Evolutionary conservation across 306 rosid species (phyloP), one percentile per base, ranked within the genome.

Genomic region (Begonia masoniana): DNA sequence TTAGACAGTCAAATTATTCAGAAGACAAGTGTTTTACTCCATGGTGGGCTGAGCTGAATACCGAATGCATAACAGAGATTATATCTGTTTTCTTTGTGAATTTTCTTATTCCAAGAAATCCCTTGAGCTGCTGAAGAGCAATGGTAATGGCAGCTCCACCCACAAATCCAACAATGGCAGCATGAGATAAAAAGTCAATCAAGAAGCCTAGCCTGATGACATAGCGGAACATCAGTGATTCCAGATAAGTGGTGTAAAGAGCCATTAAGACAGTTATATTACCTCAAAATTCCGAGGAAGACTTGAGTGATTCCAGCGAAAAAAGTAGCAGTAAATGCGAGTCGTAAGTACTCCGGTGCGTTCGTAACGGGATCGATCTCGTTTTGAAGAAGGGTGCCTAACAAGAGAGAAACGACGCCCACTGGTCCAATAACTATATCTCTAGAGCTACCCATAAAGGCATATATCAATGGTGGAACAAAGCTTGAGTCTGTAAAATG

Each of bases 131-230:
- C 65, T 91, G 99, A 51, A 91, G 99, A 64, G 96, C 74, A 75
- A 86, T 91, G 23, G 99, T 86, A 74, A 91, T 78, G 45, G 99
- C 99, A 71, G 99, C 99, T 63, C 99, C 97, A 36, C 88, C 94
- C 99, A 86, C 81, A 71, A 91, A 91, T 43, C 99, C 94, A 7
- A 86, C 96, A 65, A 86, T 72, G 66, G 99, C 99, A 69, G 94
- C 96, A 79, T 91, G 96, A 5, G 99, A 91, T 61, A 91, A 76
- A 70, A 91, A 91, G 56, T 86, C 96, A 50, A 91, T 86, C 83
- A 91, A 73, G 78, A 91, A 86, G 16, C 99, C 99, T 74, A 91
- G 56, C 80, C 96, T 91, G 85, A 19, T 55, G 49, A 50, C 47
- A 60, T 10, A 50, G 48, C 19, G 11, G 8, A 47, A 48, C 35